Evolutionary conservation across 768 basidiomycete species (phyloP).

Genomic region (Suillus decipiens): DNA sequence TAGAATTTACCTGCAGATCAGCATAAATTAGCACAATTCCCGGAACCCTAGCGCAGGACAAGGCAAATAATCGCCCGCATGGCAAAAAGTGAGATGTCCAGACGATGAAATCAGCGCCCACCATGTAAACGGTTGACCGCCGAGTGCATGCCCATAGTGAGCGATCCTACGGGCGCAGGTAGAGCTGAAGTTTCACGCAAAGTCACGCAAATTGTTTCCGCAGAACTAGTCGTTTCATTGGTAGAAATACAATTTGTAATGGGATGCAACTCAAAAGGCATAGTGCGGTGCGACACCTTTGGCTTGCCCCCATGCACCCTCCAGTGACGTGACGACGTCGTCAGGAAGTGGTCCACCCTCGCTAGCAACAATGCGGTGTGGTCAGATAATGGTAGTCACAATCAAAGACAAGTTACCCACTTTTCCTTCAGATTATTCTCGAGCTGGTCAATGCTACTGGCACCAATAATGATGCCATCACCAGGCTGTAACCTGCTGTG

Average conservation of each 20-base stretch:
- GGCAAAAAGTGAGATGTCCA: no score
- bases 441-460: slow-evolving; percentile 28
- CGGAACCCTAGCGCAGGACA: no score
- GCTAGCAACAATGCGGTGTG: background rate
- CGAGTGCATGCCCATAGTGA: background rate
- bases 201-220: background rate
- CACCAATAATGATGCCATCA: slow-evolving; percentile 30
- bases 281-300: slow-evolving; percentile 8
- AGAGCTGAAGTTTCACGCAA: no score
- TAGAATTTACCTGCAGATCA: no score
- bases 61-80: no score
- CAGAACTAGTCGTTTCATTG: background rate
- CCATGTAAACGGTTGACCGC: background rate
- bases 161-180: no score
- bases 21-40: no score
- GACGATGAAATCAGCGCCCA: background rate
- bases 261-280: background rate
- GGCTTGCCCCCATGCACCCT: slow-evolving; percentile 5
- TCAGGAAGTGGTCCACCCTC: slow-evolving; percentile 10
- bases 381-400: background rate
- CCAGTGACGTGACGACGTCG: slow-evolving; percentile 1
- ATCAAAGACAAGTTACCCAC: background rate
- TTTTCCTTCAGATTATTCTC: slow-evolving; percentile 21
- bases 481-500: slow-evolving; percentile 20
- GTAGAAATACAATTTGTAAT: slow-evolving; percentile 2